phyloP scores from a whole-genome alignment of 2,329 filamentous ascomycete species.

The Trichophyton rubrum region DNA sequence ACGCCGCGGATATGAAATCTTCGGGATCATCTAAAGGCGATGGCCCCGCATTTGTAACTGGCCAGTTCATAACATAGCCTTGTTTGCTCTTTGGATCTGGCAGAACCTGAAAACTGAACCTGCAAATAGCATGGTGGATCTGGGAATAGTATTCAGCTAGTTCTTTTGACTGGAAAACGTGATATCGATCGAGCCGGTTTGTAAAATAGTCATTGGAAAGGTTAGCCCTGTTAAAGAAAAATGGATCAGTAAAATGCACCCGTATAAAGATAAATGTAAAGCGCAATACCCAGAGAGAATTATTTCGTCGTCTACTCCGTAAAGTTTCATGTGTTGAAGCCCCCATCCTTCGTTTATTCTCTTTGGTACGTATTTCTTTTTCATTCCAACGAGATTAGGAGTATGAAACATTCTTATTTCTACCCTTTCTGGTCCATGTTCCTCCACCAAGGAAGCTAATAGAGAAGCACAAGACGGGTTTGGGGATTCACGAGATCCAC shows the following conservation, averaged over 20 bases:
- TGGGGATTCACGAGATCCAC: slow-evolving; percentile 83
- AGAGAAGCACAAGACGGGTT: slow-evolving; percentile 77
- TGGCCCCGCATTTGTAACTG: slow-evolving; percentile 56
- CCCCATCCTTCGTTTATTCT: slow-evolving; percentile 98
- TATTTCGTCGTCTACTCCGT: slow-evolving; percentile 88
- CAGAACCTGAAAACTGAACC: slow-evolving; percentile 67
- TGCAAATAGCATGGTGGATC: slow-evolving; percentile 65
- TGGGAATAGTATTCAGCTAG: slow-evolving; percentile 71
- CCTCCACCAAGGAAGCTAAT: slow-evolving; percentile 65
- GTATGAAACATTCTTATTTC: slow-evolving; percentile 98
- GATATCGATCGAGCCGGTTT: slow-evolving; percentile 87
- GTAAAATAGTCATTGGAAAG: slow-evolving; percentile 91
- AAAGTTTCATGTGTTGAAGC: slow-evolving; percentile 97
- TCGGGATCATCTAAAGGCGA: slow-evolving; percentile 59
- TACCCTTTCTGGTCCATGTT: slow-evolving; percentile 73
- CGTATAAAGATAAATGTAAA: background rate
- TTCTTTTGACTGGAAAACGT: slow-evolving; percentile 68
- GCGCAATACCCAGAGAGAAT: slow-evolving; percentile 67
- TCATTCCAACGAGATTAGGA: slow-evolving; percentile 77
- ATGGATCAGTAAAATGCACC: slow-evolving; percentile 6
- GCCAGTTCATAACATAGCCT: slow-evolving; percentile 57
- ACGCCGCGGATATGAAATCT: slow-evolving; percentile 58
- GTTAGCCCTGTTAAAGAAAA: slow-evolving; percentile 50
- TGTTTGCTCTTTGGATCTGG: slow-evolving; percentile 38
- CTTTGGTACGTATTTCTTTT: slow-evolving; percentile 71